Base-by-base conservation (phyloP, 176 grass and related monocot genomes). In the Poa pratensis region DNA sequence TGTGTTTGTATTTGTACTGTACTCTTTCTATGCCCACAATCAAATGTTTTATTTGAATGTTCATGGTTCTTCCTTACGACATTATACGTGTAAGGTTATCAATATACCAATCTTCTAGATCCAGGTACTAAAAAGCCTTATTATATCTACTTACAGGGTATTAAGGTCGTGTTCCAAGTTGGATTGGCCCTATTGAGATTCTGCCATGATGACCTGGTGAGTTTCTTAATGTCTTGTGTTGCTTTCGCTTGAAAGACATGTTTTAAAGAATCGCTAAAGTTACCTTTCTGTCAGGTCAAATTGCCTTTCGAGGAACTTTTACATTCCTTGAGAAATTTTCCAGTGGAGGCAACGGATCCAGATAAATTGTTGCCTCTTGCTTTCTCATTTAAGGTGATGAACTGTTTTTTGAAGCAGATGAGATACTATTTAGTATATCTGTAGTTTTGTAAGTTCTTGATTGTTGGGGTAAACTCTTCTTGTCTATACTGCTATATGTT, bases 291-390 rank as follows among this genome's bases (percentile, higher is more conserved):
- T 78, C 85, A 99, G 91, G 85, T 99, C 40, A 96, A 96, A 83
- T 81, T 96, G 68, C 96, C 96, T 83, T 96, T 99, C n/a, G 96
- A 99, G 84, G 81, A 91, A 76, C 88, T 99, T 77, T 37, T 99
- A 66, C 86, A 95, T 88, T 73, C 90, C 69, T 82, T 99, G 58
- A 91, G 88, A 75, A 96, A 99, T 65, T 99, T 99, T 49, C 91
- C 93, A 6, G 96, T 94, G 7, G 96, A 92, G 23, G 96, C 94
- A 34, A 96, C 90, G 63, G 88, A 96, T 92, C 91, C 94, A 53
- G 86, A 96, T 84, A 87, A 62, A 80, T 52, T 99, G 89, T 81
- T 99, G 37, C 91, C 91, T 34, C 87, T 96, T 73, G 91, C 90
- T 17, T 92, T 94, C 78, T 75, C 96, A 74, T 94, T 99, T 87